Conservation (phyloP, 768 basidiomycete genomes). For the Fibroporia radiculosa region DNA sequence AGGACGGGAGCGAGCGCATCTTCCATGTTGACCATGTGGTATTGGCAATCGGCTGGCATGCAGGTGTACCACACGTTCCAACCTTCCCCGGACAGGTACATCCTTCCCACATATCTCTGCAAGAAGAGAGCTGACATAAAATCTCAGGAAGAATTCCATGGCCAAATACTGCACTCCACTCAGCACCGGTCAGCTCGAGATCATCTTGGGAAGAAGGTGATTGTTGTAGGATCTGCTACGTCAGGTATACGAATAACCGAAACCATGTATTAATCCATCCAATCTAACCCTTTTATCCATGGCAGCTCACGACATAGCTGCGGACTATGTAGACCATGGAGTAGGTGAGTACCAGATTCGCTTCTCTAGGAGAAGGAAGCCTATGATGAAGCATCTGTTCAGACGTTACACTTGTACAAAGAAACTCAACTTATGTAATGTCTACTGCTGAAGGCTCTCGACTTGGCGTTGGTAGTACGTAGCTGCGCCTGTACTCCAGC, state of each 20-base stretch:
- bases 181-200: slow-evolving; percentile 45
- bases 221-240: slow-evolving; percentile 61
- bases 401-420: slow-evolving; percentile 57
- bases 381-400: slow-evolving; percentile 4
- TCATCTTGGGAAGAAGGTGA: slow-evolving; percentile 60
- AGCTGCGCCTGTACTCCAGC: too few relatives aligned
- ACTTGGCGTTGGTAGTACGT: slow-evolving; percentile 21
- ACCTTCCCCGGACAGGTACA: slow-evolving; percentile 21
- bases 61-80: slow-evolving; percentile 31
- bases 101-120: not conserved
- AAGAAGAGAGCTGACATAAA: not conserved
- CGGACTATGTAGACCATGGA: slow-evolving; percentile 37
- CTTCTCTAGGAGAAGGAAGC: not conserved
- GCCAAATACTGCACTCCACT: slow-evolving; percentile 51
- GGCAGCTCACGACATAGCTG: slow-evolving; percentile 42
- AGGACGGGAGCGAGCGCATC: slow-evolving; percentile 25
- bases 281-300: not conserved
- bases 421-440: slow-evolving; percentile 43
- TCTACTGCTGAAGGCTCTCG: slow-evolving; percentile 29
- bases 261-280: not conserved
- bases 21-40: slow-evolving; percentile 28
- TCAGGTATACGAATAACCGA: slow-evolving; percentile 28
- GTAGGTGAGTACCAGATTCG: slow-evolving; percentile 27
- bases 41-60: slow-evolving; percentile 31
- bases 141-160: slow-evolving; percentile 49